These are phyloP conservation scores for Nakataea oryzae DNA, from an alignment of 2,329 filamentous ascomycete species.

Conservation along the genomic window DNA sequence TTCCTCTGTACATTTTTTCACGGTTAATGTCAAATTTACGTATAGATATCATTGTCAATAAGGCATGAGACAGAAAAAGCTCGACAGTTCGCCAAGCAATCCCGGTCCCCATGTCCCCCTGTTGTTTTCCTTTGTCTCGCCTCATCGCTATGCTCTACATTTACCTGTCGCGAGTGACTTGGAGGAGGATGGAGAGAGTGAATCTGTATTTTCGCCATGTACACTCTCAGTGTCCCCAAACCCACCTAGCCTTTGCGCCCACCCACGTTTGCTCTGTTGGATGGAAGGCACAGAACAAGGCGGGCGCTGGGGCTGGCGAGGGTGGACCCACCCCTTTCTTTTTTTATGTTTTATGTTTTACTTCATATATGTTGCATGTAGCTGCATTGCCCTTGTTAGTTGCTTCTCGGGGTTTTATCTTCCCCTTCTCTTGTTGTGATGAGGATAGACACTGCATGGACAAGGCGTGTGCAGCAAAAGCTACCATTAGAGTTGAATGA, in stretches of 20 bases:
- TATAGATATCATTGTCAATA: background rate
- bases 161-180: too few species aligned
- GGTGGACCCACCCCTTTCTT: too few species aligned
- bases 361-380: too few species aligned
- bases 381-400: too few species aligned
- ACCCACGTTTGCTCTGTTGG: background rate
- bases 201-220: background rate
- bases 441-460: too few species aligned
- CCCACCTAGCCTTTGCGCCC: too few species aligned
- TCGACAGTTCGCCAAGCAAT: slow-evolving; percentile 6
- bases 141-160: too few species aligned
- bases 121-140: background rate
- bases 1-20: background rate
- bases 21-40: background rate
- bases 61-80: slow-evolving; percentile 1
- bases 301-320: too few species aligned
- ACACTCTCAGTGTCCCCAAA: background rate
- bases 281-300: background rate
- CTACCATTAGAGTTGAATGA: background rate
- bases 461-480: too few species aligned
- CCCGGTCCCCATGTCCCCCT: background rate
- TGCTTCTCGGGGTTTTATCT: too few species aligned
- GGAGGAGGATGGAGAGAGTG: background rate
- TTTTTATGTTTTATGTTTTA: too few species aligned
- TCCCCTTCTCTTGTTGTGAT: too few species aligned